Evolutionary conservation across 2,329 filamentous ascomycete species (phyloP).

Genomic region (Aspergillus melleus): DNA sequence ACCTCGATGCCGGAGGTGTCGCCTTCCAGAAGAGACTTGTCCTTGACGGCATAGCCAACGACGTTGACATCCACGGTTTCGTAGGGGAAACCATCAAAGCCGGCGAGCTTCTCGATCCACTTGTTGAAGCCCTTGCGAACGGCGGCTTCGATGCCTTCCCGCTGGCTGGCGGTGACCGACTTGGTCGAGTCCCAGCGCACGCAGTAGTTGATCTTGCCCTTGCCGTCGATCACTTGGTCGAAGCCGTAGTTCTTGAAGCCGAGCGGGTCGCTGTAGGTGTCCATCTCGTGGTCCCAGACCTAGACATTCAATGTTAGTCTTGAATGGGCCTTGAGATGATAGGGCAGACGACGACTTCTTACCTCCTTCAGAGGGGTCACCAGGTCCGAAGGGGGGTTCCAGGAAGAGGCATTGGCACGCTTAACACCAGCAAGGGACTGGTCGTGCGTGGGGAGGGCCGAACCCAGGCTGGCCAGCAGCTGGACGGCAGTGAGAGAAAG

Average conservation of each 20-base stretch:
- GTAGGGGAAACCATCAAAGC: slow-evolving; percentile 18
- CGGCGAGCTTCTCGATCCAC: slow-evolving; percentile 14
- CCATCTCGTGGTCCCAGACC: slow-evolving; percentile 18
- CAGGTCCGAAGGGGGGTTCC: slow-evolving; percentile 15
- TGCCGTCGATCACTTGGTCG: slow-evolving; percentile 15
- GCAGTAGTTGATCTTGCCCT: slow-evolving; percentile 19
- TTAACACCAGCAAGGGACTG: slow-evolving; percentile 5
- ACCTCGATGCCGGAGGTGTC: slow-evolving; percentile 14
- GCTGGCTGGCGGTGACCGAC: slow-evolving; percentile 9
- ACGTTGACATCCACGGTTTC: slow-evolving; percentile 14
- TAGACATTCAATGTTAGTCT: slow-evolving; percentile 1
- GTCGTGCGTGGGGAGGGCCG: slow-evolving; percentile 12
- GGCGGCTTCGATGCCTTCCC: slow-evolving; percentile 10
- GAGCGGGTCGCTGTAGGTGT: slow-evolving; percentile 14
- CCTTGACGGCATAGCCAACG: slow-evolving; percentile 16
- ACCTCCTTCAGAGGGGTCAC: slow-evolving; percentile 17
- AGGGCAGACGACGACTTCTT: neutral
- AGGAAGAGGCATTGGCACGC: slow-evolving; percentile 6
- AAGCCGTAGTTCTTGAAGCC: slow-evolving; percentile 19
- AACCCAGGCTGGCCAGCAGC: slow-evolving; percentile 19
- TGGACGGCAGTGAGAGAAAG: slow-evolving; percentile 15
- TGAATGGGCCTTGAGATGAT: neutral
- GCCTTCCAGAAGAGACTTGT: slow-evolving; percentile 10
- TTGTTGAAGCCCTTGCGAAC: slow-evolving; percentile 14
- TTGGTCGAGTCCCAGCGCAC: slow-evolving; percentile 17